phyloP scores from a whole-genome alignment of 2,329 filamentous ascomycete genomes.

The Fusarium brachygibbosum region DNA sequence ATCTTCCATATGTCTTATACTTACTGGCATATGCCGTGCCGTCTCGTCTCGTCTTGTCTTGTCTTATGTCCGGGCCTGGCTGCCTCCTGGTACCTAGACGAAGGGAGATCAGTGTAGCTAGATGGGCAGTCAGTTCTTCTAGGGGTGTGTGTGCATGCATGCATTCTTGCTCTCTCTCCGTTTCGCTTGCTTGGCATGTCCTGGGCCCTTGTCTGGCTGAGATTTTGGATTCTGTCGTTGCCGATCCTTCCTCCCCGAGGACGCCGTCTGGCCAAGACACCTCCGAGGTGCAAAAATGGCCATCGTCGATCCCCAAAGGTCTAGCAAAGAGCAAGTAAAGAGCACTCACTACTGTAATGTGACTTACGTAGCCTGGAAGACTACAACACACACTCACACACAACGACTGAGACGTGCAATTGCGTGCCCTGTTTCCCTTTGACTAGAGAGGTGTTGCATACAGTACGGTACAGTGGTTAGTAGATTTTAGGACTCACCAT shows the following conservation, averaged over 20 bases:
- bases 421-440: constrained; percentile 26
- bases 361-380: constrained; percentile 25
- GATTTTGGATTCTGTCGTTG: constrained; percentile 12
- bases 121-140: too few relatives aligned
- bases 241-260: constrained; percentile 36
- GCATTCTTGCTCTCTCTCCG: constrained; percentile 4
- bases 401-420: constrained; percentile 15
- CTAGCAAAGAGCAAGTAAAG: constrained; percentile 20
- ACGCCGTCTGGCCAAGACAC: constrained; percentile 33
- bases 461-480: neutral
- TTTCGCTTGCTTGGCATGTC: constrained; percentile 26
- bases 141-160: constrained; percentile 5
- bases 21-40: constrained; percentile 14
- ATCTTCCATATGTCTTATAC: neutral
- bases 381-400: constrained; percentile 5
- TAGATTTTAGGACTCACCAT: constrained; percentile 6
- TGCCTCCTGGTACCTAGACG: neutral
- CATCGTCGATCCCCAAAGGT: constrained; percentile 35
- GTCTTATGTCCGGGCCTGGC: neutral
- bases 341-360: constrained; percentile 9
- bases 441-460: neutral
- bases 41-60: neutral
- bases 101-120: neutral
- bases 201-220: constrained; percentile 11
- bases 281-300: constrained; percentile 5